Conservation (phyloP, 768 basidiomycete genomes). For the Kwoniella sp. region DNA sequence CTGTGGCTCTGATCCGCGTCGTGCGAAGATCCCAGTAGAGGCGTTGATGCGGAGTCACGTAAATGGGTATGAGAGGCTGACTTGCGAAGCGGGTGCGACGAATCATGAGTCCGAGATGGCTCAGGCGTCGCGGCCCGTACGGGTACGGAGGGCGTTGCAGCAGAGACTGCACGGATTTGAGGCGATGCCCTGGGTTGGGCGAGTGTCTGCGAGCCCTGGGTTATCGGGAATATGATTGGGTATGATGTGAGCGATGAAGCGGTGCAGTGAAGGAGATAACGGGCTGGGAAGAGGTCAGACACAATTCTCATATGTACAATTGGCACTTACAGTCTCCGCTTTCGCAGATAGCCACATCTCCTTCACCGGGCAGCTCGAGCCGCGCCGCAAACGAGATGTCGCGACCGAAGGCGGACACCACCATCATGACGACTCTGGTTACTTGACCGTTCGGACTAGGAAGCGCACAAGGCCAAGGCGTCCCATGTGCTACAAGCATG, state of each 20-base stretch:
- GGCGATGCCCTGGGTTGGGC: slow-evolving; percentile 4
- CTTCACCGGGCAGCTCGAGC: slow-evolving; percentile 39
- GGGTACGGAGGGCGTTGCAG: slow-evolving; percentile 2
- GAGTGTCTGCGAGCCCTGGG: background rate
- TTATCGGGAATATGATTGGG: slow-evolving; percentile 23
- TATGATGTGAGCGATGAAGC: slow-evolving; percentile 24
- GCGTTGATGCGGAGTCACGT: background rate
- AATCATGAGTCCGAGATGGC: background rate
- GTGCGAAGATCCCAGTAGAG: background rate
- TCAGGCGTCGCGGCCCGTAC: slow-evolving; percentile 5
- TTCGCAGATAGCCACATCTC: slow-evolving; percentile 18
- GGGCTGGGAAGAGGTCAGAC: slow-evolving; percentile 1
- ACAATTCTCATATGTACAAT: background rate
- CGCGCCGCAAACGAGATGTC: slow-evolving; percentile 11
- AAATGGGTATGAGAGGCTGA: slow-evolving; percentile 9
- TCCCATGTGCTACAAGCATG: slow-evolving; percentile 25
- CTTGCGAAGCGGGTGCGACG: background rate
- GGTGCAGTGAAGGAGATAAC: slow-evolving; percentile 27
- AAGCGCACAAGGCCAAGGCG: slow-evolving; percentile 37
- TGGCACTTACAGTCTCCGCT: slow-evolving; percentile 2
- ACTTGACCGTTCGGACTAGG: slow-evolving; percentile 42
- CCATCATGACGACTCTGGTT: slow-evolving; percentile 29
- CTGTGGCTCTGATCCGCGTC: background rate
- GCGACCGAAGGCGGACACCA: background rate
- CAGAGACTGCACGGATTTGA: slow-evolving; percentile 8